These are phyloP conservation scores for Saxophila tyrrhenica DNA, from an alignment of 495 filamentous ascomycete genomes.

Conservation along the genomic window DNA sequence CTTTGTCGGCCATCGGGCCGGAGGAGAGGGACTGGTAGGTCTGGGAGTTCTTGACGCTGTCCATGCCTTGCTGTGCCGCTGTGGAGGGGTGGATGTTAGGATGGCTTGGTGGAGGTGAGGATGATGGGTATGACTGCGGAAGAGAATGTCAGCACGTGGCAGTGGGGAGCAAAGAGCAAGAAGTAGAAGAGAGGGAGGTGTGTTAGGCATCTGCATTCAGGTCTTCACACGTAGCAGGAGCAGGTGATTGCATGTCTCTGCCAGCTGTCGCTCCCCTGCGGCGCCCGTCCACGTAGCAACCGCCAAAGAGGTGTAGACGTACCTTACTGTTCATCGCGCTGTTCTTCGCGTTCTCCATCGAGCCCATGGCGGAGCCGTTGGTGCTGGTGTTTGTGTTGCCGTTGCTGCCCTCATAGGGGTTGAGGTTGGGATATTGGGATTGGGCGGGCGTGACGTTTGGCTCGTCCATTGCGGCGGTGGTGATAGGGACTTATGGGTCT, in stretches of 20 bases:
- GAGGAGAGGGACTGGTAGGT: conserved; percentile 24
- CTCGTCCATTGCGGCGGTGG: not conserved
- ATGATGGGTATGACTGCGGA: conserved; percentile 1
- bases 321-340: conserved; percentile 29
- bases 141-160: conserved; percentile 14
- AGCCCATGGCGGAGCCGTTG: conserved; percentile 9
- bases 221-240: not conserved
- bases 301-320: conserved; percentile 11
- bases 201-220: not conserved
- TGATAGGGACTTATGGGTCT: not conserved
- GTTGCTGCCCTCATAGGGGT: conserved; percentile 13
- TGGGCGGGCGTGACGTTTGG: not conserved
- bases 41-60: conserved; percentile 28
- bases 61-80: conserved; percentile 33
- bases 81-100: not conserved
- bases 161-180: not conserved
- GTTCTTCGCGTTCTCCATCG: conserved; percentile 21
- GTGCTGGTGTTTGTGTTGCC: conserved; percentile 1
- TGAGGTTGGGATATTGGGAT: conserved; percentile 19
- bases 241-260: not conserved
- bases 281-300: not conserved
- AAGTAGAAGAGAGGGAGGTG: not conserved
- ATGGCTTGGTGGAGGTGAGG: not conserved
- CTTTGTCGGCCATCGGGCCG: conserved; percentile 69
- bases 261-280: not conserved